These are phyloP conservation scores for Aspergillus brunneoviolaceus DNA, from an alignment of 2,329 filamentous ascomycete species.

Conservation along the genomic window DNA sequence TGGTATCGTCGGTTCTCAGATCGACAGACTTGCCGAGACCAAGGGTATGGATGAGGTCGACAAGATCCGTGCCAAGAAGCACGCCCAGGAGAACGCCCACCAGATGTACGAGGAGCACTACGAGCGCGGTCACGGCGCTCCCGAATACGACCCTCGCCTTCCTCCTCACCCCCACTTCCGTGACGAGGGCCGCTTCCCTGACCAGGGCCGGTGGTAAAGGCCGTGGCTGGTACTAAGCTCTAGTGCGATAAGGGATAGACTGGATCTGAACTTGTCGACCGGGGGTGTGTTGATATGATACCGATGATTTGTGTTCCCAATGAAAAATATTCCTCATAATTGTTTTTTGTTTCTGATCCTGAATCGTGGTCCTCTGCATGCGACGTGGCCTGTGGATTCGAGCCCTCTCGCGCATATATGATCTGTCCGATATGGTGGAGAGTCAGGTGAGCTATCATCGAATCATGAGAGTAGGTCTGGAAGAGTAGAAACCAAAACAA, in stretches of 20 bases:
- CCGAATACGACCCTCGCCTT: constrained; percentile 54
- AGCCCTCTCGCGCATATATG: neutral
- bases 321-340: neutral
- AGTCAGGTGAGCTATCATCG: neutral
- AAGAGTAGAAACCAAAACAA: neutral
- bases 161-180: constrained; percentile 3
- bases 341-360: neutral
- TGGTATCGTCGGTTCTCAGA: constrained; percentile 70
- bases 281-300: constrained; percentile 2
- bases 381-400: neutral
- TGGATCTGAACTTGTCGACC: neutral
- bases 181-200: neutral
- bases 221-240: constrained; percentile 5
- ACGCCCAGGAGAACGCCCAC: constrained; percentile 50
- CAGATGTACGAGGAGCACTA: constrained; percentile 65
- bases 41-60: constrained; percentile 64
- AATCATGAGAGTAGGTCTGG: neutral
- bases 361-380: neutral
- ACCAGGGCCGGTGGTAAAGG: no score
- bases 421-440: neutral
- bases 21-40: constrained; percentile 73
- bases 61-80: constrained; percentile 39
- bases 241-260: constrained; percentile 1
- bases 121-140: constrained; percentile 42
- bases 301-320: constrained; percentile 1